Percentiles rank a stretch among this genome's conserved stretches.
Conservation (phyloP, 495 filamentous ascomycete genomes). For the Baudoinia panamericana region DNA sequence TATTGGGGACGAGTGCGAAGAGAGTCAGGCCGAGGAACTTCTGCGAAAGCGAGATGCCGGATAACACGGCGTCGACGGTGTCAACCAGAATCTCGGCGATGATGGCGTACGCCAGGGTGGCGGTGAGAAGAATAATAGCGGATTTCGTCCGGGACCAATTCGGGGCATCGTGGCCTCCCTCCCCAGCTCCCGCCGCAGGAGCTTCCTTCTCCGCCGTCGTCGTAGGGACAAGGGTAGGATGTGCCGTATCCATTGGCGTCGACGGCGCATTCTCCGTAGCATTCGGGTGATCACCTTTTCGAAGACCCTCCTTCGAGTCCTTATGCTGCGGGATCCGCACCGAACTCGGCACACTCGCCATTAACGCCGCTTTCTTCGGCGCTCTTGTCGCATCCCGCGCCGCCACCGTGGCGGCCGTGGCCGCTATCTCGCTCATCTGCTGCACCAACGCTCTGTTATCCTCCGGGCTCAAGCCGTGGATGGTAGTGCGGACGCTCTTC, state of each 20-base stretch:
- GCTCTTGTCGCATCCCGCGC: constrained; percentile 58
- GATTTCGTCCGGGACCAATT: constrained; percentile 94
- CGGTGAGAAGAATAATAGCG: constrained; percentile 73
- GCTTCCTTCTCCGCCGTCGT: constrained; percentile 1
- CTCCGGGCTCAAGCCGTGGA: constrained; percentile 59
- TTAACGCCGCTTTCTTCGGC: constrained; percentile 35
- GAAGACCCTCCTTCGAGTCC: not conserved
- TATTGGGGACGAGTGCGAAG: constrained; percentile 94
- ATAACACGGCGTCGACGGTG: constrained; percentile 86
- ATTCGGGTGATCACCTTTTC: too few relatives aligned
- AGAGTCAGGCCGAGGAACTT: constrained; percentile 97
- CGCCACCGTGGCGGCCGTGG: constrained; percentile 78
- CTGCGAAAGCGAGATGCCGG: constrained; percentile 82
- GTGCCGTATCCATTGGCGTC: too few relatives aligned
- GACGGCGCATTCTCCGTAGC: too few relatives aligned
- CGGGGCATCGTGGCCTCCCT: constrained; percentile 93
- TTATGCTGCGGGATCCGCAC: not conserved
- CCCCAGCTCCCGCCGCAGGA: constrained; percentile 34
- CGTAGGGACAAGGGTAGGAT: not conserved
- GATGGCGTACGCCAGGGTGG: constrained; percentile 84
- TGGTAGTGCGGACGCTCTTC: constrained; percentile 30
- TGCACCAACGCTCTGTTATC: constrained; percentile 69
- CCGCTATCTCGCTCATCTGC: constrained; percentile 81
- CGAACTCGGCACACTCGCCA: constrained; percentile 18
- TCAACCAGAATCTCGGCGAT: constrained; percentile 95